Evolutionary conservation across 352 stramenopile species (phyloP).

Genomic region (Globisporangium cystogenes): DNA sequence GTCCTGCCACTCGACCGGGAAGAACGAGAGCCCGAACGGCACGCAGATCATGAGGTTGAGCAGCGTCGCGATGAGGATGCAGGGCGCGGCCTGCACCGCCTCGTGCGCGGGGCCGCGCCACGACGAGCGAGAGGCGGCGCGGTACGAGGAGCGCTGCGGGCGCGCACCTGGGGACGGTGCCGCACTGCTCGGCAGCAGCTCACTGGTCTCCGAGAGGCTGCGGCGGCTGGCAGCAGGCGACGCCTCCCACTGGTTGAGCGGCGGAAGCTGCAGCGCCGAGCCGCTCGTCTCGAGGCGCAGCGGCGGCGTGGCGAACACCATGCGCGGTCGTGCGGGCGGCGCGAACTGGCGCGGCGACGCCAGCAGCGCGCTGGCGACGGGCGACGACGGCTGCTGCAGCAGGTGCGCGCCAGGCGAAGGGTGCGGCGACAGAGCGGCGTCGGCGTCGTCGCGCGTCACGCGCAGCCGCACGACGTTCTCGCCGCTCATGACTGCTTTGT

Average conservation of each 20-base stretch:
- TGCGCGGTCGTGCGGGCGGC: constrained; percentile 16
- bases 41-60: constrained; percentile 88
- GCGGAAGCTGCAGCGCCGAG: constrained; percentile 42
- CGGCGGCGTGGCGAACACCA: constrained; percentile 67
- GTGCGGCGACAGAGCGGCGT: not conserved
- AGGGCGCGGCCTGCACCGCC: constrained; percentile 35
- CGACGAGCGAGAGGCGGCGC: not conserved
- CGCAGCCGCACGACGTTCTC: not conserved
- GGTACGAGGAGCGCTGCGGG: constrained; percentile 19
- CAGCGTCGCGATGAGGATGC: constrained; percentile 62
- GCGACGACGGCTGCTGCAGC: constrained; percentile 9
- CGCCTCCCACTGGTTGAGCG: constrained; percentile 5
- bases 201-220: constrained; percentile 17
- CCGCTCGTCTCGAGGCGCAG: constrained; percentile 52
- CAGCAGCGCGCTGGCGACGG: constrained; percentile 13
- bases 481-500: not conserved
- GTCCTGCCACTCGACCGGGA: constrained; percentile 72
- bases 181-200: constrained; percentile 19
- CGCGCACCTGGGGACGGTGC: constrained; percentile 13
- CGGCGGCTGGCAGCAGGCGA: constrained; percentile 1
- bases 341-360: constrained; percentile 7
- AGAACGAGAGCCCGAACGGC: constrained; percentile 82
- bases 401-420: constrained; percentile 1
- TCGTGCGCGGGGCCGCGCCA: constrained; percentile 26
- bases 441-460: not conserved